Evolutionary conservation across 805 yeast species (phyloP).

Genomic region (Cyberlindnera maritima): DNA sequence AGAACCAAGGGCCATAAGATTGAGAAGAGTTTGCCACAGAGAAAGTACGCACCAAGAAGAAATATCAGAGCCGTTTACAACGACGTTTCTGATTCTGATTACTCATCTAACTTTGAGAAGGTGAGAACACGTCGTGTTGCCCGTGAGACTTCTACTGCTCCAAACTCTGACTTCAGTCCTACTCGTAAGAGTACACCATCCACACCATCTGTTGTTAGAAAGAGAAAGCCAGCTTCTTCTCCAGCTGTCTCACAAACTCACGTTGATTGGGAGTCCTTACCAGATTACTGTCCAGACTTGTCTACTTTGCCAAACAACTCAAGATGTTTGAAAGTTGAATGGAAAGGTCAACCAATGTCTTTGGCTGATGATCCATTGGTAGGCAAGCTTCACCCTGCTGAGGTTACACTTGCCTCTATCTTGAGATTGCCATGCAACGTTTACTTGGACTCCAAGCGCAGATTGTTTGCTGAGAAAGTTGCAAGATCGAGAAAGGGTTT

Average conservation of each 20-base stretch:
- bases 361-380: constrained; percentile 72
- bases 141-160: constrained; percentile 32
- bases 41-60: constrained; percentile 27
- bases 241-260: constrained; percentile 45
- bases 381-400: constrained; percentile 85
- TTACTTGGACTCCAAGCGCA: constrained; percentile 77
- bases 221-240: constrained; percentile 39
- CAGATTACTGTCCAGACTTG: constrained; percentile 79
- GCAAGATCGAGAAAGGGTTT: constrained; percentile 67
- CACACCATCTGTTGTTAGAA: constrained; percentile 33
- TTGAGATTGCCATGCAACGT: constrained; percentile 84
- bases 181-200: constrained; percentile 24
- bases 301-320: constrained; percentile 63
- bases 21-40: constrained; percentile 9
- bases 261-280: constrained; percentile 64
- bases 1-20: constrained; percentile 26
- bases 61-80: constrained; percentile 18
- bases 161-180: constrained; percentile 30
- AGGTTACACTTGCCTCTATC: constrained; percentile 79
- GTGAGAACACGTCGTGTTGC: constrained; percentile 60
- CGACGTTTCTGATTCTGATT: constrained; percentile 31
- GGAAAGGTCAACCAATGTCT: constrained; percentile 99
- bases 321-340: constrained; percentile 81
- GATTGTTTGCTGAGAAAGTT: constrained; percentile 87
- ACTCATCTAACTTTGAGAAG: constrained; percentile 38